Conservation (phyloP, 2,329 filamentous ascomycete species). For the Ascosphaera apis region DNA sequence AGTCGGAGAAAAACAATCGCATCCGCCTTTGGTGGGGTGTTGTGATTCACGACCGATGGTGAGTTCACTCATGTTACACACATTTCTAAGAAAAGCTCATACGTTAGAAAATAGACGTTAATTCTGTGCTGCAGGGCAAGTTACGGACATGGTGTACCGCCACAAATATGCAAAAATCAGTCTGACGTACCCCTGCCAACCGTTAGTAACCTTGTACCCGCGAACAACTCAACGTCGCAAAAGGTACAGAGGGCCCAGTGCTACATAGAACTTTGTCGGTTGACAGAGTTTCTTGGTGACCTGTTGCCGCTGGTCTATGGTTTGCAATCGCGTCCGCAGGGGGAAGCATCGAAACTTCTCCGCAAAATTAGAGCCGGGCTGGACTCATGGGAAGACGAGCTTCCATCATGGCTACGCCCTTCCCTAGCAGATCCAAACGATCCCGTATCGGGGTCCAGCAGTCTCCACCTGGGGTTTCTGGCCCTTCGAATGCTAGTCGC, state of each 20-base stretch:
- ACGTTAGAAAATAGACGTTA: background rate
- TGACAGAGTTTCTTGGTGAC: slow-evolving; percentile 25
- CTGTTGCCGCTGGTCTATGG: slow-evolving; percentile 24
- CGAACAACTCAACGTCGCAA: slow-evolving; percentile 17
- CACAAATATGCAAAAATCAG: slow-evolving; percentile 28
- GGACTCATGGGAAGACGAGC: slow-evolving; percentile 22
- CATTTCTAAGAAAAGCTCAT: too few species aligned
- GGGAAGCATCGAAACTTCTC: slow-evolving; percentile 22
- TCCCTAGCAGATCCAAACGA: slow-evolving; percentile 13
- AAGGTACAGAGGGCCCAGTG: slow-evolving; percentile 24
- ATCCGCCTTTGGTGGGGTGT: slow-evolving; percentile 34
- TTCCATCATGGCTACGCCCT: slow-evolving; percentile 20
- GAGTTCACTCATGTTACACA: slow-evolving; percentile 3
- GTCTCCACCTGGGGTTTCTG: slow-evolving; percentile 21
- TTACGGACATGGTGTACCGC: slow-evolving; percentile 31
- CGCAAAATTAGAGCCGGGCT: slow-evolving; percentile 23
- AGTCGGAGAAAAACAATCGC: slow-evolving; percentile 27
- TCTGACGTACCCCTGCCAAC: slow-evolving; percentile 33
- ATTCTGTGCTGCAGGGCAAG: slow-evolving; percentile 20
- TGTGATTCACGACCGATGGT: slow-evolving; percentile 33
- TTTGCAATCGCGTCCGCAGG: slow-evolving; percentile 19
- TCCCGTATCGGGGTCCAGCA: slow-evolving; percentile 19
- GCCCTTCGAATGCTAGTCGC: slow-evolving; percentile 25
- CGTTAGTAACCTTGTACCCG: slow-evolving; percentile 17
- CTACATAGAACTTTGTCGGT: slow-evolving; percentile 28